These are phyloP conservation scores for Stagonosporopsis chrysanthemi DNA, from an alignment of 2,329 filamentous ascomycete genomes.

Conservation along the genomic window DNA sequence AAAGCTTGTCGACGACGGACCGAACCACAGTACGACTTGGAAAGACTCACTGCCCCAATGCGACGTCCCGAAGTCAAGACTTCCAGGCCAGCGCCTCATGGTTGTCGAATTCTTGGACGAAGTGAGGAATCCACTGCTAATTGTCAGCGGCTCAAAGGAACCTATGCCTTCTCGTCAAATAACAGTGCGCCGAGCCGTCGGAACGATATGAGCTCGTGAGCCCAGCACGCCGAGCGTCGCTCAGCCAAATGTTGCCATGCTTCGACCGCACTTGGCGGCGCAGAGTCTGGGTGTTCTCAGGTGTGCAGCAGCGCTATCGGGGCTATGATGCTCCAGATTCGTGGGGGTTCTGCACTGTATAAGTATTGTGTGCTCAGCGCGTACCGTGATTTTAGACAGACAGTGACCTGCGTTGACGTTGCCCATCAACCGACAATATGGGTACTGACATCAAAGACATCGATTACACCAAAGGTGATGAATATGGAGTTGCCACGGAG, in stretches of 20 bases:
- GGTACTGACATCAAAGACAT: constrained; percentile 16
- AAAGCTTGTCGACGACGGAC: constrained; percentile 18
- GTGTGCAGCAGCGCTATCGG: constrained; percentile 6
- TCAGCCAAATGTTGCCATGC: constrained; percentile 25
- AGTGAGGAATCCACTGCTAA: constrained; percentile 12
- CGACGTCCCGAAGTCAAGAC: constrained; percentile 4
- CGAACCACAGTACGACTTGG: not conserved
- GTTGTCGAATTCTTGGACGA: constrained; percentile 22
- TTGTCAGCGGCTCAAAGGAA: constrained; percentile 3
- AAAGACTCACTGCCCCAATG: not conserved
- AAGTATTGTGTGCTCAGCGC: constrained; percentile 4
- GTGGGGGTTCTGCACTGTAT: not conserved
- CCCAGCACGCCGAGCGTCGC: constrained; percentile 21
- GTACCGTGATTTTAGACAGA: not conserved
- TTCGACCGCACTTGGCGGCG: constrained; percentile 20
- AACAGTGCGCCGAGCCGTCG: constrained; percentile 11
- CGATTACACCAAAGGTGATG: constrained; percentile 10
- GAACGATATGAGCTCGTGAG: not conserved
- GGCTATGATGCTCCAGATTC: constrained; percentile 1
- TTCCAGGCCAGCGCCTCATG: constrained; percentile 4
- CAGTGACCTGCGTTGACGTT: not conserved
- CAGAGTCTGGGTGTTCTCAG: not conserved
- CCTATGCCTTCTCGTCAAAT: constrained; percentile 6
- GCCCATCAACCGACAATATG: not conserved
- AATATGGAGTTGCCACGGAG: constrained; percentile 1